Conservation (phyloP, 306 rosid species). For the Leucaena leucocephala region DNA sequence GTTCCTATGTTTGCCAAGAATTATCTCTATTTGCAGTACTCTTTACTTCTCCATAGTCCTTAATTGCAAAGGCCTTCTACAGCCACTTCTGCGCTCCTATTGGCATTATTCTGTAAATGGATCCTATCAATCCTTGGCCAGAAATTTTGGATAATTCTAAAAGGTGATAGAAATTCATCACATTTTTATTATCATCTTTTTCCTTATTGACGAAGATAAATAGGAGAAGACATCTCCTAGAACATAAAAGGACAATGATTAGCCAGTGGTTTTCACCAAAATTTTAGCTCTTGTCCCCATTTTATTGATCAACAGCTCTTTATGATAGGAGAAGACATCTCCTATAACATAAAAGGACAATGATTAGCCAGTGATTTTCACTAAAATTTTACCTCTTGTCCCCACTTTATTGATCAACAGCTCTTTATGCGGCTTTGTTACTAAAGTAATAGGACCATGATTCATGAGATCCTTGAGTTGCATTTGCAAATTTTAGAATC, state of each 20-base stretch:
- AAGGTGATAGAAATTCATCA: background rate
- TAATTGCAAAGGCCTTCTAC: background rate
- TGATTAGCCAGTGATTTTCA: background rate
- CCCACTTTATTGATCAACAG: background rate
- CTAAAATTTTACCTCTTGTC: background rate
- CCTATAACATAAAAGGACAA: background rate
- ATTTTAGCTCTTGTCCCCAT: background rate
- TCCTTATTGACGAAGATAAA: background rate
- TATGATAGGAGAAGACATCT: background rate
- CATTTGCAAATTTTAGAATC: constrained; percentile 7
- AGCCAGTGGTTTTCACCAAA: too few relatives aligned
- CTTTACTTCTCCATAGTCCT: background rate
- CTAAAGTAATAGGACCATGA: background rate
- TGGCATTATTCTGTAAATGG: background rate
- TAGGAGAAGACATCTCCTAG: background rate
- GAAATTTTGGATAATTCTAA: background rate
- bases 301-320: background rate
- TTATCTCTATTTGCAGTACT: background rate
- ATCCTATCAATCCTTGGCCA: background rate
- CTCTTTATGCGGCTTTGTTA: background rate
- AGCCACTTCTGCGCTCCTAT: background rate
- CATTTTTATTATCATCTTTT: background rate
- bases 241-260: background rate
- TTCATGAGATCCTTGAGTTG: constrained; percentile 3
- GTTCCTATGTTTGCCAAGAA: background rate